Evolutionary conservation across 208 protist genomes (phyloP), one percentile per base, ranked within the genome.

Genomic region (Acanthamoeba castellanii): DNA sequence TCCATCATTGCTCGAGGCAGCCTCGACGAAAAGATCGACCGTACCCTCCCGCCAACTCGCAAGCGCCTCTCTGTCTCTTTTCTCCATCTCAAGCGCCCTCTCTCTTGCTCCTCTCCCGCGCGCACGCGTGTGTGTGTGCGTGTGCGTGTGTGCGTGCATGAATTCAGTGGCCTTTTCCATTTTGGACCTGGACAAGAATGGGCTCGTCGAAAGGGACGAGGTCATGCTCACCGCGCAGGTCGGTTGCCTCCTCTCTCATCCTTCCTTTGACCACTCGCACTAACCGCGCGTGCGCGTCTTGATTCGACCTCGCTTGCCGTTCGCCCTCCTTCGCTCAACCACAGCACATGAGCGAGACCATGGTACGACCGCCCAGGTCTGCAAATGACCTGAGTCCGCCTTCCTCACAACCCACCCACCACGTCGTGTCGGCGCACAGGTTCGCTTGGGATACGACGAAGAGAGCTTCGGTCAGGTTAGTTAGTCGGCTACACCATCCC

Each of bases 171-270:
- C 45, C 27, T 85, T 59, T 57, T 22, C 37, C 9, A 85, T 85
- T 32, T 20, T 85, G 45, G 76, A 85, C 37, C 32, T 85, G 76
- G 76, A 85, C 22, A 85, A 85, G 37, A 85, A 85, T 55, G 76
- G 76, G 11, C 47, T 85, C 22, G 47, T 85, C 8, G 76, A 85
- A 20, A 27, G 76, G 34, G 76, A 85, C 76, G 76, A 85, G 47
- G 47, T 85, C 45, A 85, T 59, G 76, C 66, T 72, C 30, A 72
- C 66, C 16, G 66, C 66, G 2, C 20, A 85, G 76, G 37, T 57
- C n/a, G 16, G 16, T 30, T 14, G 16, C 32, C 47, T 27, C 37
- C 76, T 4, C 32, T 85, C n/a, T 42, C 25, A 27, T 18, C 37
- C 76, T 25, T 37, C 0, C 76, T 57, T 3, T 8, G 8, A 13